Base-by-base conservation (phyloP, 495 filamentous ascomycete species). In the Parathielavia hyrcaniae region DNA sequence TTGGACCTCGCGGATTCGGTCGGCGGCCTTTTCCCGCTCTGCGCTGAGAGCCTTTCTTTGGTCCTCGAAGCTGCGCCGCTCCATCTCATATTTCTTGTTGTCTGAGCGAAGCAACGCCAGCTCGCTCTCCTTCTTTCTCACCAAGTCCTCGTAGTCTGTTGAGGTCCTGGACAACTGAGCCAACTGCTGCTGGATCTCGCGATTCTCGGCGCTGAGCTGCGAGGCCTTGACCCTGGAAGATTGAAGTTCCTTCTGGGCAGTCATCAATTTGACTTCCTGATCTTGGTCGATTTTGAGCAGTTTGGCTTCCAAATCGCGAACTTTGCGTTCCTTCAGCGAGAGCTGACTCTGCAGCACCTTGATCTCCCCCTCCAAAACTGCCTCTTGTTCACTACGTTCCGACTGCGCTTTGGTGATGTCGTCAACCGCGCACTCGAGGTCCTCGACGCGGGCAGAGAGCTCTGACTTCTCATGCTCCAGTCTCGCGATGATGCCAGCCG, bases 281-380 rank as follows among this genome's bases (percentile, higher is more conserved):
- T 96, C 92, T 61, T 96, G 89, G 58, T 97, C 93, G 0, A 82
- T 83, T 67, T 91, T 88, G 39, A 95, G 71, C 14, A 97, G 70
- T 66, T 90, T 96, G 39, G 79, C 78, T 67, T 97, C 92, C 12
- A 97, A 75, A 53, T 97, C 95, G 45, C 89, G 85, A 6, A 90
- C 71, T 62, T 97, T 98, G 23, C 91, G 85, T 40, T 96, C 90
- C 69, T 96, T 96, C 55, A 97, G 70, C 49, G 81, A 83, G 17
- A 97, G 75, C 62, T 97, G 92, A 56, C 93, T 97, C 60, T 91
- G 85, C 20, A 98, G 81, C 82, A 97, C 90, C 67, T 88, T 89
- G 59, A 96, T 81, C 58, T 97, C 91, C 55, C 89, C 85, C 23
- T 81, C 79, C 3, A 97, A 73, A 9, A 81, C 81, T 32, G 87